Conservation (phyloP, 208 protist species). For the Crithidia thermophila region DNA sequence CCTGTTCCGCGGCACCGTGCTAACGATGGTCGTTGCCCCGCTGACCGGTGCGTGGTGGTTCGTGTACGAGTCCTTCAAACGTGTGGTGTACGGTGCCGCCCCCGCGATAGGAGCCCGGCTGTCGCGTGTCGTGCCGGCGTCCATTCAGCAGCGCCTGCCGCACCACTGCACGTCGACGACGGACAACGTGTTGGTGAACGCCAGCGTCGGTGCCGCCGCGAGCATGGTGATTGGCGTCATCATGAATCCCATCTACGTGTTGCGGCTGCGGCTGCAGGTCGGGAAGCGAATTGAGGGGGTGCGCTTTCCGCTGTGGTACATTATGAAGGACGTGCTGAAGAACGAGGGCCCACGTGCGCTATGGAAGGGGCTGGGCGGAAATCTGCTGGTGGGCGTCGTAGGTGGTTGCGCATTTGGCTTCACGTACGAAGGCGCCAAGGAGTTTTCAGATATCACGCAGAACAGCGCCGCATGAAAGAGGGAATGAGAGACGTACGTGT, state of each 20-base stretch:
- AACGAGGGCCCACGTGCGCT: conserved; percentile 67
- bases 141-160: conserved; percentile 35
- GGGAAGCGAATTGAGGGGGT: conserved; percentile 32
- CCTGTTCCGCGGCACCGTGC: conserved; percentile 74
- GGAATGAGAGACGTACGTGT: not conserved
- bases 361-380: conserved; percentile 73
- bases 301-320: conserved; percentile 48
- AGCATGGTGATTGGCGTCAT: conserved; percentile 67
- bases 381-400: conserved; percentile 63
- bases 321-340: conserved; percentile 48
- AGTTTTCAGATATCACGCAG: conserved; percentile 72
- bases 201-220: conserved; percentile 52
- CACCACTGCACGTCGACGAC: conserved; percentile 54
- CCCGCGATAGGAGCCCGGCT: conserved; percentile 30
- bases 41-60: conserved; percentile 85
- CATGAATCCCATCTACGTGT: conserved; percentile 85
- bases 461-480: not conserved
- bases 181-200: conserved; percentile 81
- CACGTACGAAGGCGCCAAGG: conserved; percentile 80
- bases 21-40: conserved; percentile 71
- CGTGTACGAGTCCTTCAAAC: conserved; percentile 81
- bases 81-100: conserved; percentile 44
- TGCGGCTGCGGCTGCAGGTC: conserved; percentile 76
- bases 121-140: conserved; percentile 22
- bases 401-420: conserved; percentile 78